These are phyloP conservation scores for Coemansia sp. DNA, from an alignment of 192 early-diverging fungal genomes.

Conservation along the genomic window DNA sequence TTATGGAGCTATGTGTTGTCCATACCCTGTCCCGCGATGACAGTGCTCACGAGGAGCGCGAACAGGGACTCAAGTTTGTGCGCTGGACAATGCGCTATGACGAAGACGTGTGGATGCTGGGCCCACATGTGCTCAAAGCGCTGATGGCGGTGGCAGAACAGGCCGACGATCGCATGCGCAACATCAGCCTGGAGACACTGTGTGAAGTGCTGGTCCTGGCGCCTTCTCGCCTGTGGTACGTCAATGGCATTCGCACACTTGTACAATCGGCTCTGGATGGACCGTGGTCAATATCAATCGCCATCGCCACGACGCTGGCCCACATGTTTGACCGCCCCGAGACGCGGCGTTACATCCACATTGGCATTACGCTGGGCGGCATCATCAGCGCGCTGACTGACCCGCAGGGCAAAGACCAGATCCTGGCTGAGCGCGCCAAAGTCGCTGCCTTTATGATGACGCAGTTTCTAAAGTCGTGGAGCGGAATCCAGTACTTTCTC, in stretches of 20 bases:
- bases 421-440: slow-evolving; percentile 49
- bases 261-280: slow-evolving; percentile 50
- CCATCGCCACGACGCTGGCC: slow-evolving; percentile 40
- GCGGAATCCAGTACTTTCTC: slow-evolving; percentile 57
- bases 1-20: slow-evolving; percentile 47
- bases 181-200: slow-evolving; percentile 49
- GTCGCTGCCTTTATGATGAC: slow-evolving; percentile 51
- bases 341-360: slow-evolving; percentile 36
- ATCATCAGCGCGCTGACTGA: slow-evolving; percentile 50
- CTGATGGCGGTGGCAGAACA: slow-evolving; percentile 54
- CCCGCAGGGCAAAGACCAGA: slow-evolving; percentile 33
- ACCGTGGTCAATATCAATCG: slow-evolving; percentile 49
- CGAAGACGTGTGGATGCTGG: slow-evolving; percentile 34
- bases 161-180: slow-evolving; percentile 53
- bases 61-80: slow-evolving; percentile 55
- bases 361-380: slow-evolving; percentile 43
- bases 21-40: slow-evolving; percentile 43
- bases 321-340: slow-evolving; percentile 38
- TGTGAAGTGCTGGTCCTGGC: slow-evolving; percentile 47
- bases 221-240: slow-evolving; percentile 44
- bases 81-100: slow-evolving; percentile 49
- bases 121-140: slow-evolving; percentile 36
- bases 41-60: slow-evolving; percentile 46
- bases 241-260: slow-evolving; percentile 43
- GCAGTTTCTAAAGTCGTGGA: slow-evolving; percentile 56